Base-by-base conservation (phyloP, 2,329 filamentous ascomycete genomes). In the Cladorrhinum sp. region DNA sequence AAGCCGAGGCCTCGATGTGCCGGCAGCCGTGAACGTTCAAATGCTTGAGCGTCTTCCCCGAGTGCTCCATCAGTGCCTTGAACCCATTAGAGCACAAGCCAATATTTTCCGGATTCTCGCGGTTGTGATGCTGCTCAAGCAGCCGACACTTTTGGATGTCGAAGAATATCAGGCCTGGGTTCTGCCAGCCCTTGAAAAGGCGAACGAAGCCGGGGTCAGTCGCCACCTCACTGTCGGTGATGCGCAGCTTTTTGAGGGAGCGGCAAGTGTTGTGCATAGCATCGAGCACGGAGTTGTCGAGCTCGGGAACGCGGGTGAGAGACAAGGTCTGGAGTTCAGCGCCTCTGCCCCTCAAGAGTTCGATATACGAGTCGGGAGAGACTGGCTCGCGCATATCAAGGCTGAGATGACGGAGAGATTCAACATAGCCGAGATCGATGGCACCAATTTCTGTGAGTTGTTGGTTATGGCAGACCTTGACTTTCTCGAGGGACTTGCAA, bases 21-120 rank as follows among this genome's bases (percentile, higher is more conserved):
- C 94, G 88, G 71, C 92, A 96, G 0, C 89, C 90, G 14, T 91
- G 85, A n/a, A 97, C 79, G 70, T 96, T 90, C 33, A 98, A 78
- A 46, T 82, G 78, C 62, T 81, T 80, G 1, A 98, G 75, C 10
- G 76, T 79, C 1, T 76, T 71, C 3, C 91, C 90, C 0, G 92
- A 96, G 71, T 97, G 94, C 0, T 79, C 76, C 91, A 97, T 96
- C 49, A 97, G 76, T 0, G 91, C 90, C 65, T 82, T 79, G 76
- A 98, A 94, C 0, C 90, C 92, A 5, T 82, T 75, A 0, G 86
- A 88, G 57, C 88, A 91, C 30, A 97, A 80, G 1, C 93, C 94
- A 50, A 94, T 76, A 23, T 82, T 80, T 59, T 86, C 77, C 0
- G 84, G 82, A 52, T 87, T 87, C 3, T 86, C 84, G 21, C 87